Evolutionary conservation across 1,284 basidiomycete species (phyloP), one percentile per base, ranked within the genome.

Genomic region (Termitomyces sp.): DNA sequence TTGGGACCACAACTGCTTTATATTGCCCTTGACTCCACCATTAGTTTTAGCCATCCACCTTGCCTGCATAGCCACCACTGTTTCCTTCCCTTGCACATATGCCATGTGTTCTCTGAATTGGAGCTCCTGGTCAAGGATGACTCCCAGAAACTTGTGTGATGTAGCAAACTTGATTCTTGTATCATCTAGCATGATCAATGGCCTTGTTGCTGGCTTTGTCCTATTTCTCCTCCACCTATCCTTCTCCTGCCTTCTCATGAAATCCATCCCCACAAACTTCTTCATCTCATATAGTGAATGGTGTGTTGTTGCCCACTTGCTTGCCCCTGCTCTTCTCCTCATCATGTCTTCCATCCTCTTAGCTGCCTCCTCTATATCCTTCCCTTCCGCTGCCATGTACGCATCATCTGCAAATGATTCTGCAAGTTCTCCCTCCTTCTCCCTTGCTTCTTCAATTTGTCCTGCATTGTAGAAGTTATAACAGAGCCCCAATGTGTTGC

Each of bases 381-480:
- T 24, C 8, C 46, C 46, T 5, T 39, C 37, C 14, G 26, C 37
- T 14, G 37, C 37, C 6, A 48, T 3, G 1, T 9, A 3, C 13
- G 46, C 38, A 19, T 48, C n/a, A 14, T 48, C 35, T 5, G 21
- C 46, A 31, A 48, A 48, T 4, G 46, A 48, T 4, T n/a, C 8
- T 8, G 46, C 31, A 2, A 50, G 9, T 3, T 42, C 41, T 6
- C 31, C n/a, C 3, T 38, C 24, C 6, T 38, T 21, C 26, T 9
- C 24, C 3, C n/a, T 14, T 4, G 19, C 50, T 1, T 11, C 30
- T 6, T 41, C 45, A 1, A 47, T 42, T 16, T 52, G 38, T 1
- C 13, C 38, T 8, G 50, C 35, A 16, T 44, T 51, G 43, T 51
- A 51, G 11, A 51, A 46, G 18, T 46, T 46, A 28, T 51, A 51